These are phyloP conservation scores for Panellus pusillus DNA, from an alignment of 768 basidiomycete species.

Conservation along the genomic window DNA sequence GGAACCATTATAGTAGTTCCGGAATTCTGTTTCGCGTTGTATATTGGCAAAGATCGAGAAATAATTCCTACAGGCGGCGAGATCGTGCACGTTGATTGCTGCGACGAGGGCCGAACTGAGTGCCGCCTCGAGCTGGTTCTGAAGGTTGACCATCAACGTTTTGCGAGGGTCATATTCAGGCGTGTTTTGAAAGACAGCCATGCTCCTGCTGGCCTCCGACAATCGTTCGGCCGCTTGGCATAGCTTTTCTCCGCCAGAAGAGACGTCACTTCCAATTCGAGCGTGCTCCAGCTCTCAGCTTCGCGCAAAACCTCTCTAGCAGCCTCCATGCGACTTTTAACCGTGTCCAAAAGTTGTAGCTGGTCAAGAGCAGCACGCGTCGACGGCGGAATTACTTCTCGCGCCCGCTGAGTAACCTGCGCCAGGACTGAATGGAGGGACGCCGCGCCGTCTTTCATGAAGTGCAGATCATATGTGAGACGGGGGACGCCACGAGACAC, in stretches of 20 bases:
- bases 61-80: constrained; percentile 71
- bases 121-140: constrained; percentile 93
- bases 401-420: constrained; percentile 57
- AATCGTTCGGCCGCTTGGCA: constrained; percentile 87
- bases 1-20: constrained; percentile 91
- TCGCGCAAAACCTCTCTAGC: constrained; percentile 88
- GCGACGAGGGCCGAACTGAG: constrained; percentile 88
- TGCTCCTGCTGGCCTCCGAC: constrained; percentile 83
- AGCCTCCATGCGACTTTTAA: constrained; percentile 86
- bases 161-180: constrained; percentile 87
- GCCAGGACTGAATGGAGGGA: constrained; percentile 69
- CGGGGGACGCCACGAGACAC: constrained; percentile 90
- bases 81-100: constrained; percentile 79
- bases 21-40: constrained; percentile 88
- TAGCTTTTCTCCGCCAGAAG: constrained; percentile 80
- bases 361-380: constrained; percentile 72
- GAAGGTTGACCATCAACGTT: constrained; percentile 84
- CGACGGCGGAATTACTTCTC: constrained; percentile 49
- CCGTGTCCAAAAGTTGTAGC: constrained; percentile 77
- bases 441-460: constrained; percentile 90
- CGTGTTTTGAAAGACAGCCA: constrained; percentile 92
- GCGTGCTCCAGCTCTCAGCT: constrained; percentile 94
- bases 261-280: constrained; percentile 89
- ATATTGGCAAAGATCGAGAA: constrained; percentile 89
- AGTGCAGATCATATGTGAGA: constrained; percentile 93